Conservation (phyloP, 106 monocot species). For the Dendrobium nobile region DNA sequence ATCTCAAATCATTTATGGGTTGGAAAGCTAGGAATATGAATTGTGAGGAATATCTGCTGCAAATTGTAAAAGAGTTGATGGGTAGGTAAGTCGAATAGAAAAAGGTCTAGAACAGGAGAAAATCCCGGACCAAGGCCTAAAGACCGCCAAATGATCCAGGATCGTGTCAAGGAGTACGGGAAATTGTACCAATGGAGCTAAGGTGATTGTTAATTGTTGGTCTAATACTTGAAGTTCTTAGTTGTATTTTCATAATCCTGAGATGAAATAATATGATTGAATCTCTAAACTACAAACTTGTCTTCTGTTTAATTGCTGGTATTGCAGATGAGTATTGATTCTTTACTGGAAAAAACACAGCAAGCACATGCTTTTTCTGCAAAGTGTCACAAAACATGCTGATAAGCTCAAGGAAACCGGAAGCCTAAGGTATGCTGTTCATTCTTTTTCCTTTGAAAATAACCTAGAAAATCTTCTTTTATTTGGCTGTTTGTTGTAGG, state of each 20-base stretch:
- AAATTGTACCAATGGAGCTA: constrained; percentile 90
- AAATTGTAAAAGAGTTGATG: constrained; percentile 38
- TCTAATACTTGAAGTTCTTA: background rate
- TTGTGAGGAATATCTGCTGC: constrained; percentile 27
- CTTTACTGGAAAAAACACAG: constrained; percentile 62
- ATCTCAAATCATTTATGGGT: constrained; percentile 63
- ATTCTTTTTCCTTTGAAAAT: background rate
- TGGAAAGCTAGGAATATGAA: constrained; percentile 45
- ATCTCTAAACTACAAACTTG: background rate
- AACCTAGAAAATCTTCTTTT: background rate
- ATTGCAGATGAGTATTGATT: constrained; percentile 65
- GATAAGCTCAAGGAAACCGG: constrained; percentile 55
- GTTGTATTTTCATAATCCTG: background rate
- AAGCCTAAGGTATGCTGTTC: constrained; percentile 36
- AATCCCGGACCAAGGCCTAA: constrained; percentile 80
- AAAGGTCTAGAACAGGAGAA: constrained; percentile 78
- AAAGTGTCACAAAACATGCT: constrained; percentile 65
- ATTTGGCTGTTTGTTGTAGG: background rate
- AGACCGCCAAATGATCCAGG: constrained; percentile 95
- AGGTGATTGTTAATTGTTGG: constrained; percentile 36
- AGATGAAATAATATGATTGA: background rate
- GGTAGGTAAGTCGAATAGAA: constrained; percentile 43
- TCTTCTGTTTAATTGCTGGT: background rate
- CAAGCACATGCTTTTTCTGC: constrained; percentile 69
- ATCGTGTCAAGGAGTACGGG: constrained; percentile 91